A percentile compares a stretch with the other conserved stretches of the same genome.
Evolutionary conservation across 441 rosid genomes (phyloP).

Genomic region (Brassica hybrid): DNA sequence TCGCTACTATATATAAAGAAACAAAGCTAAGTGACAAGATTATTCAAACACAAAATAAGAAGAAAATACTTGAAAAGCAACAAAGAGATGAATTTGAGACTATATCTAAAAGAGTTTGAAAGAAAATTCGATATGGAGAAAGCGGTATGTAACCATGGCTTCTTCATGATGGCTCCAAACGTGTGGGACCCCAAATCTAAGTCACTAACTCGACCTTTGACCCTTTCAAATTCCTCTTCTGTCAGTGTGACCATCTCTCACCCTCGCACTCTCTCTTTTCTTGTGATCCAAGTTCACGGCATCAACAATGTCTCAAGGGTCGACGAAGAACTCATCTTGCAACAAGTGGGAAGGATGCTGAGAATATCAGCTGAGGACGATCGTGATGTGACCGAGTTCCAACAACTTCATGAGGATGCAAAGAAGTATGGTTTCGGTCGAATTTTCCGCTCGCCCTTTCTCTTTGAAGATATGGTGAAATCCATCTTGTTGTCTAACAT

Average conservation of each 20-base stretch:
- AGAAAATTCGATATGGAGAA: slow-evolving; percentile 42
- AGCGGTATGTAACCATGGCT: slow-evolving; percentile 69
- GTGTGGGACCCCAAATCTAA: slow-evolving; percentile 47
- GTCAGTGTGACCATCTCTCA: slow-evolving; percentile 48
- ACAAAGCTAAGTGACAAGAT: background rate
- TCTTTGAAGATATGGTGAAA: slow-evolving; percentile 71
- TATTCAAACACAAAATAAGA: background rate
- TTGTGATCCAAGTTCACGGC: slow-evolving; percentile 37
- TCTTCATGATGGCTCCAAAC: slow-evolving; percentile 73
- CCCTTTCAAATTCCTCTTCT: slow-evolving; percentile 35
- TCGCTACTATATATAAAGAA: background rate
- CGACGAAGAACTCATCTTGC: slow-evolving; percentile 26
- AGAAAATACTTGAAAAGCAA: background rate
- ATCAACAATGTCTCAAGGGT: slow-evolving; percentile 23
- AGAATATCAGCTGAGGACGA: slow-evolving; percentile 50
- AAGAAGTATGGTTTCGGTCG: slow-evolving; percentile 48
- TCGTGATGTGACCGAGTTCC: slow-evolving; percentile 46
- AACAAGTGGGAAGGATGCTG: slow-evolving; percentile 61
- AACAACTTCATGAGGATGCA: slow-evolving; percentile 46
- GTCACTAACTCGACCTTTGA: slow-evolving; percentile 52
- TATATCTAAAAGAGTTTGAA: slow-evolving; percentile 22
- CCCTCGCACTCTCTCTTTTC: slow-evolving; percentile 19
- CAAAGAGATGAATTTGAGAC: slow-evolving; percentile 29
- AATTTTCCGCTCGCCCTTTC: slow-evolving; percentile 61
- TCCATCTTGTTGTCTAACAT: slow-evolving; percentile 57